Evolutionary conservation across 2,329 filamentous ascomycete species (phyloP).

Genomic region (Alternaria sp.): DNA sequence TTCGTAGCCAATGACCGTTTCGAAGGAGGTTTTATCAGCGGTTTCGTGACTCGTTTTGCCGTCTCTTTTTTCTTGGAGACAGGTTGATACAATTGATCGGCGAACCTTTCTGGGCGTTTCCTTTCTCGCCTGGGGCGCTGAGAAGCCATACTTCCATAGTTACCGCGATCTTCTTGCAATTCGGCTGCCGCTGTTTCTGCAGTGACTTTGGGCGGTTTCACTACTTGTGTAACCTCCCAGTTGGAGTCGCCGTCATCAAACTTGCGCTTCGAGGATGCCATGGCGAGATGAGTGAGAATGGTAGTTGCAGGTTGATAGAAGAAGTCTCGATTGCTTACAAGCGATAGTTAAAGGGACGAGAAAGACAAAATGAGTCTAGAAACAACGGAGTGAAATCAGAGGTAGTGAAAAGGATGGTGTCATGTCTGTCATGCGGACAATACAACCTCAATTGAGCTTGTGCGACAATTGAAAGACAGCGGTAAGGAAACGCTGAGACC

Average conservation of each 20-base stretch:
- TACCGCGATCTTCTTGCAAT: not conserved
- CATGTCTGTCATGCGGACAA: conserved; percentile 3
- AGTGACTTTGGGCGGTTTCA: not conserved
- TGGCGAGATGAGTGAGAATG: not conserved
- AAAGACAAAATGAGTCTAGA: not conserved
- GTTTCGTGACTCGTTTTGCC: too few species aligned
- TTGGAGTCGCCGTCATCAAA: not conserved
- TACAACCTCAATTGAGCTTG: not conserved
- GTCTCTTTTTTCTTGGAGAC: not conserved
- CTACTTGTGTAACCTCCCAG: not conserved
- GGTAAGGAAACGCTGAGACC: too few species aligned
- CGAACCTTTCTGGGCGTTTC: not conserved
- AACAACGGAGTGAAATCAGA: not conserved
- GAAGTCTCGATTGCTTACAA: not conserved
- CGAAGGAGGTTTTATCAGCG: not conserved
- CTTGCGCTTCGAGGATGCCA: conserved; percentile 1
- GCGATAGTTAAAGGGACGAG: not conserved
- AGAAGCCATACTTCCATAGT: conserved; percentile 18
- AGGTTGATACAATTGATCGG: not conserved
- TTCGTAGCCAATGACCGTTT: too few species aligned
- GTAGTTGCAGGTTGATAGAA: not conserved
- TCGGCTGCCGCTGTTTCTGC: not conserved
- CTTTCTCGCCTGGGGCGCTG: conserved; percentile 7
- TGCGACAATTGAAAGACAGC: not conserved
- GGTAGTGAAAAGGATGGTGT: not conserved